These are phyloP conservation scores for Colletotrichum horii DNA, from an alignment of 2,329 filamentous ascomycete genomes.

Conservation along the genomic window DNA sequence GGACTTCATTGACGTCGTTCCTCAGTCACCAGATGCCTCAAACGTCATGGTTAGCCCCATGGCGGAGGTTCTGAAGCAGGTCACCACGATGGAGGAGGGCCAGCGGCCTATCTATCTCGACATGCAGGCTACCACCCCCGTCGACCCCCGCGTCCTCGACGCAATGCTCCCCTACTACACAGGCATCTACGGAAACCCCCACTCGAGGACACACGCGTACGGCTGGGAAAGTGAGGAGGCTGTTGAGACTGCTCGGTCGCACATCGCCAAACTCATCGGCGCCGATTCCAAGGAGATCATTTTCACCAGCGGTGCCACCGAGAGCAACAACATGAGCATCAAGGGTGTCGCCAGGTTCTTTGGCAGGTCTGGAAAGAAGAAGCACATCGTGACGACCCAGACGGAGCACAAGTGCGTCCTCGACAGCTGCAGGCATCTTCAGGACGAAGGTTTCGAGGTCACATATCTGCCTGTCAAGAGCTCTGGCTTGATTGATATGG, in stretches of 20 bases:
- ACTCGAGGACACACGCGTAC: conserved; percentile 96
- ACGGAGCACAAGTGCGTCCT: conserved; percentile 99
- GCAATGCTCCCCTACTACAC: conserved; percentile 96
- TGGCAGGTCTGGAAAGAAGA: conserved; percentile 92
- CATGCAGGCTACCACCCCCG: conserved; percentile 96
- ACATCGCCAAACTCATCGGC: conserved; percentile 87
- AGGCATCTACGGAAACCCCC: conserved; percentile 93
- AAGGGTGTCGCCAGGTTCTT: conserved; percentile 98
- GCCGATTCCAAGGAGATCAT: conserved; percentile 98
- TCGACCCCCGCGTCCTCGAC: conserved; percentile 93
- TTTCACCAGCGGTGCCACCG: conserved; percentile 96
- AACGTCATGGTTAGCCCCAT: conserved; percentile 82
- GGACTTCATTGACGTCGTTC: conserved; percentile 71
- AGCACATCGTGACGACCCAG: conserved; percentile 95
- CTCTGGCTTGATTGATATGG: conserved; percentile 85
- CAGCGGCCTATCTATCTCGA: conserved; percentile 95
- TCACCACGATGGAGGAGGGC: conserved; percentile 90
- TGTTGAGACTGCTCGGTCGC: conserved; percentile 82
- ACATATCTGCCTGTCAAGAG: conserved; percentile 93
- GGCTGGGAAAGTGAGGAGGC: conserved; percentile 98
- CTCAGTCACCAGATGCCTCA: conserved; percentile 46
- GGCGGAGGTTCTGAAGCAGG: conserved; percentile 87
- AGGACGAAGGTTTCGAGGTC: conserved; percentile 94
- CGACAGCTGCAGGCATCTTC: conserved; percentile 94
- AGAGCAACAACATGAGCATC: conserved; percentile 99